Conservation (phyloP, 1,284 basidiomycete genomes). For the Singerocomus rubriflavus region DNA sequence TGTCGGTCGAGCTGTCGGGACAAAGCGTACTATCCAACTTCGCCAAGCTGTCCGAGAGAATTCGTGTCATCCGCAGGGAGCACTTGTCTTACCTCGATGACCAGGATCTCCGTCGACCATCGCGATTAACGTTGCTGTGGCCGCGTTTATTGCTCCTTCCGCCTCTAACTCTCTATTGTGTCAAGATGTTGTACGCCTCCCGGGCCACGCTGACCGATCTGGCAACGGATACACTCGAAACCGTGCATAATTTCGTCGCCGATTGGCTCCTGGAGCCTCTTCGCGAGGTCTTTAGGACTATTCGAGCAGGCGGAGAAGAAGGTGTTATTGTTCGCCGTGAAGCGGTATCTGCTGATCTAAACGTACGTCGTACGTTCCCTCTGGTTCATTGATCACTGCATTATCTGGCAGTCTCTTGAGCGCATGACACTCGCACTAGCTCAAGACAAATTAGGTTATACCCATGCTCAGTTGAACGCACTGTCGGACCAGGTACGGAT, state of each 20-base stretch:
- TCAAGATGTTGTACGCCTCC: constrained; percentile 48
- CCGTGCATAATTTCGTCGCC: constrained; percentile 71
- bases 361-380: constrained; percentile 45
- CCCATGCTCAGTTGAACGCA: constrained; percentile 56
- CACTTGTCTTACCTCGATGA: constrained; percentile 35
- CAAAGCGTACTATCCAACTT: constrained; percentile 20
- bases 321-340: constrained; percentile 74
- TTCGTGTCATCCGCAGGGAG: constrained; percentile 28
- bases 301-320: constrained; percentile 72
- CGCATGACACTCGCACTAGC: constrained; percentile 90
- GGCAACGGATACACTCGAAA: constrained; percentile 64
- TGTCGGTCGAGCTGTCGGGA: constrained; percentile 13
- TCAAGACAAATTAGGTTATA: constrained; percentile 71
- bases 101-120: constrained; percentile 52
- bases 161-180: constrained; percentile 51
- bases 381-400: constrained; percentile 5
- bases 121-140: constrained; percentile 59
- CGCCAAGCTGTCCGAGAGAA: constrained; percentile 23
- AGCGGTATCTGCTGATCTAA: constrained; percentile 76
- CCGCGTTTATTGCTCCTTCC: constrained; percentile 66
- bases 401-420: constrained; percentile 71
- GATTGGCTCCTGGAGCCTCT: constrained; percentile 90
- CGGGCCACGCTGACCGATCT: constrained; percentile 53
- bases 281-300: constrained; percentile 79
- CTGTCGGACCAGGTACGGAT: constrained; percentile 67